phyloP scores from a whole-genome alignment of 2,329 filamentous ascomycete genomes.

The Sporothrix globosa region DNA sequence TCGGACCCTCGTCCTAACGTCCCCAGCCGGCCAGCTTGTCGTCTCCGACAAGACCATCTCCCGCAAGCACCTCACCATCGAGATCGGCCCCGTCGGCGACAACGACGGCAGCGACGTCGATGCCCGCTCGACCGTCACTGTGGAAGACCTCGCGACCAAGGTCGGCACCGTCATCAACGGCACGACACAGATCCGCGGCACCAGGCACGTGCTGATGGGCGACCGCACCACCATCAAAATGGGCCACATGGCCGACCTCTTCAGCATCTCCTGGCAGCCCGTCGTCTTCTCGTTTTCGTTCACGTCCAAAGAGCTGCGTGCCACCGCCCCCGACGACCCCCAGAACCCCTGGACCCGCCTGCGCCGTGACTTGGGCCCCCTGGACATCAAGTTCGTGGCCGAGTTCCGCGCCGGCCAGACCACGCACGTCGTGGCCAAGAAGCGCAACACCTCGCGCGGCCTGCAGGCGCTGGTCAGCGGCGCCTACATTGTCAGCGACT shows the following conservation, averaged over 20 bases:
- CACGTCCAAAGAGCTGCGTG: slow-evolving; percentile 69
- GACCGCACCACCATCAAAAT: slow-evolving; percentile 69
- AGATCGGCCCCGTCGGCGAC: slow-evolving; percentile 65
- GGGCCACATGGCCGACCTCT: slow-evolving; percentile 68
- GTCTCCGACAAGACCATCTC: slow-evolving; percentile 85
- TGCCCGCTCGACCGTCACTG: slow-evolving; percentile 66
- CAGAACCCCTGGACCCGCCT: slow-evolving; percentile 63
- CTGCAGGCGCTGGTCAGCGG: slow-evolving; percentile 84
- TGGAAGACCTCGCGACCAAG: slow-evolving; percentile 83
- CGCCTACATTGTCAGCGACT: slow-evolving; percentile 72
- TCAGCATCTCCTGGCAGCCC: slow-evolving; percentile 76
- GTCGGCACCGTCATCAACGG: slow-evolving; percentile 80
- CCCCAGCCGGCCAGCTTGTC: slow-evolving; percentile 64
- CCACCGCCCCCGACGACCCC: slow-evolving; percentile 36
- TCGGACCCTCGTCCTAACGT: neutral
- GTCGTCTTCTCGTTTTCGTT: slow-evolving; percentile 82
- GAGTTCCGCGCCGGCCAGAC: slow-evolving; percentile 73
- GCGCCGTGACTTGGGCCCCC: slow-evolving; percentile 69
- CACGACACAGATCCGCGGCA: slow-evolving; percentile 64
- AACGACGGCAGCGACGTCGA: slow-evolving; percentile 68
- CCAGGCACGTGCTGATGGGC: slow-evolving; percentile 58
- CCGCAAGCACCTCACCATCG: slow-evolving; percentile 80
- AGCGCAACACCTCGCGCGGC: slow-evolving; percentile 85
- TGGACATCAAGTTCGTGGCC: slow-evolving; percentile 84
- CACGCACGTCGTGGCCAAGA: slow-evolving; percentile 86